Percentiles rank a stretch among this genome's conserved stretches.
phyloP scores from a whole-genome alignment of 768 basidiomycete species.

The Phanerochaete carnosa region DNA sequence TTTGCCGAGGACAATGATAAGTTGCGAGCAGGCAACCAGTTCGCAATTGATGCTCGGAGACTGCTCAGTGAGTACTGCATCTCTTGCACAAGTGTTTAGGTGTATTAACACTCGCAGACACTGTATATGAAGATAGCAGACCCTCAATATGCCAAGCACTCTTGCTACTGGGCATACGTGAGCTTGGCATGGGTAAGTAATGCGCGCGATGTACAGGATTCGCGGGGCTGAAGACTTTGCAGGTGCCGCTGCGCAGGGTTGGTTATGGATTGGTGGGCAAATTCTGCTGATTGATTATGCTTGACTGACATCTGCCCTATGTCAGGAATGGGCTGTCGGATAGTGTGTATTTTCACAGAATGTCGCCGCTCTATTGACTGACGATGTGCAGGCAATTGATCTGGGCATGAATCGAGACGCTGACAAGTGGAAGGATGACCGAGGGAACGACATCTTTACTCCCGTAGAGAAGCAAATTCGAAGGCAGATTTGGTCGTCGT shows the following conservation, averaged over 20 bases:
- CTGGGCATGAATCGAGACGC: conserved; percentile 79
- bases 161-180: conserved; percentile 75
- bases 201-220: neutral
- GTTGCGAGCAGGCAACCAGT: conserved; percentile 69
- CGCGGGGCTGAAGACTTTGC: neutral
- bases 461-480: conserved; percentile 62
- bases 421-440: conserved; percentile 61
- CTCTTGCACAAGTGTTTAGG: neutral
- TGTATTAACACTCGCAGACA: conserved; percentile 35
- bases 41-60: conserved; percentile 56
- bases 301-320: neutral
- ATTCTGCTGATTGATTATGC: neutral
- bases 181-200: conserved; percentile 73
- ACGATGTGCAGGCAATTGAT: conserved; percentile 54
- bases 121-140: conserved; percentile 63
- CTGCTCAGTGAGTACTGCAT: conserved; percentile 51
- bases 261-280: conserved; percentile 67
- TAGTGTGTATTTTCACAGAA: conserved; percentile 39
- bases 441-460: conserved; percentile 59
- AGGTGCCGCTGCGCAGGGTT: conserved; percentile 77
- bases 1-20: conserved; percentile 40
- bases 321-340: conserved; percentile 61
- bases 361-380: neutral
- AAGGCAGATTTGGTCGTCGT: conserved; percentile 80
- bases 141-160: conserved; percentile 80